These are phyloP conservation scores for Mycena haematopus DNA, from an alignment of 768 basidiomycete species.

Conservation along the genomic window DNA sequence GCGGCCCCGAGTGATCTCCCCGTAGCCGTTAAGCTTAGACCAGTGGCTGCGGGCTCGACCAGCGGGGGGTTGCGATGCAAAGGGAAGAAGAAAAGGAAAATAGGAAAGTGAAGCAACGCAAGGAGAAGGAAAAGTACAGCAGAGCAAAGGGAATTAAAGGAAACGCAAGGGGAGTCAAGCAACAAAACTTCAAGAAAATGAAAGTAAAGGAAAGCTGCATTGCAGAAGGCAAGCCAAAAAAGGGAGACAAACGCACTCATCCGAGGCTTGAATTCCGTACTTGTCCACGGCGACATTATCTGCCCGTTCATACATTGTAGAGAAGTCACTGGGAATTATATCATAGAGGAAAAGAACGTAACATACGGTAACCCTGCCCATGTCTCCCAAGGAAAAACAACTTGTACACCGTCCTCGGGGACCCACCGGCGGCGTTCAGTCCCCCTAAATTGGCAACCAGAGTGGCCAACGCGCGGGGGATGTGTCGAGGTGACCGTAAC, in stretches of 20 bases:
- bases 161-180: no score
- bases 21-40: slow-evolving; percentile 69
- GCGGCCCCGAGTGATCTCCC: slow-evolving; percentile 76
- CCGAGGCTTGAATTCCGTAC: slow-evolving; percentile 6
- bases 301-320: no score
- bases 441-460: not conserved
- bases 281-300: slow-evolving; percentile 1
- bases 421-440: not conserved
- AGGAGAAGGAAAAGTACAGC: no score
- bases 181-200: no score
- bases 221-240: no score
- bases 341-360: no score
- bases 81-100: not conserved
- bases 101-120: not conserved
- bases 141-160: no score
- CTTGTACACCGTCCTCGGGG: slow-evolving; percentile 51
- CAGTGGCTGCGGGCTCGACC: slow-evolving; percentile 51
- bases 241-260: slow-evolving; percentile 27
- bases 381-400: slow-evolving; percentile 72
- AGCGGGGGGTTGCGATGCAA: not conserved
- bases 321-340: no score
- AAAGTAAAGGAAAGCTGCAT: no score
- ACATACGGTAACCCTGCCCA: slow-evolving; percentile 75
- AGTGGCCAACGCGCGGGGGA: not conserved
- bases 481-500: not conserved